These are phyloP conservation scores for Beauveria varroae DNA, from an alignment of 2,329 filamentous ascomycete genomes.

Conservation along the genomic window DNA sequence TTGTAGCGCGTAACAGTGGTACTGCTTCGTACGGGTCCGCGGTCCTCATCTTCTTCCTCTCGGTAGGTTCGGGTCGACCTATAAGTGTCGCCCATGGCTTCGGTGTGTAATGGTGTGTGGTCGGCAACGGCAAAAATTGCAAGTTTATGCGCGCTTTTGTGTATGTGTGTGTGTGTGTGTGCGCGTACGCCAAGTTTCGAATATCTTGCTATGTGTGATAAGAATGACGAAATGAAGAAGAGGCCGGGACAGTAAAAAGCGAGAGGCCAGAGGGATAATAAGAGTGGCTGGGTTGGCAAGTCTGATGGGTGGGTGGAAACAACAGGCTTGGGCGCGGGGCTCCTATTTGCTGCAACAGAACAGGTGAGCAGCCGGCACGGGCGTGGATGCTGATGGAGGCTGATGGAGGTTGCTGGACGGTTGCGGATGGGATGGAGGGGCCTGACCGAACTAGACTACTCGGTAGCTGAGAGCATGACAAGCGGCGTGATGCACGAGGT, in stretches of 20 bases:
- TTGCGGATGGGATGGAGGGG: background rate
- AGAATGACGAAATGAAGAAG: background rate
- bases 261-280: background rate
- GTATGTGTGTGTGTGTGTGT: background rate
- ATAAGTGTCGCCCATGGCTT: conserved; percentile 26
- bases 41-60: conserved; percentile 35
- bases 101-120: background rate
- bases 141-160: no score
- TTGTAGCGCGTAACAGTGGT: conserved; percentile 48
- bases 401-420: background rate
- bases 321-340: conserved; percentile 13
- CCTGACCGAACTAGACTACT: background rate
- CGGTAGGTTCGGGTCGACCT: conserved; percentile 28
- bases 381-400: background rate
- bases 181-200: background rate
- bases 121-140: background rate
- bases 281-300: conserved; percentile 17
- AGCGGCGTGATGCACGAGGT: background rate
- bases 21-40: conserved; percentile 26
- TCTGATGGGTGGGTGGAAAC: conserved; percentile 13
- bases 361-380: conserved; percentile 5
- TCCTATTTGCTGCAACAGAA: conserved; percentile 5
- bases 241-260: background rate
- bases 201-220: background rate
- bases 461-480: background rate